Percentiles rank a stretch among this genome's conserved stretches.
Conservation (phyloP, 1,284 basidiomycete species). For the Porodaedalea pini region DNA sequence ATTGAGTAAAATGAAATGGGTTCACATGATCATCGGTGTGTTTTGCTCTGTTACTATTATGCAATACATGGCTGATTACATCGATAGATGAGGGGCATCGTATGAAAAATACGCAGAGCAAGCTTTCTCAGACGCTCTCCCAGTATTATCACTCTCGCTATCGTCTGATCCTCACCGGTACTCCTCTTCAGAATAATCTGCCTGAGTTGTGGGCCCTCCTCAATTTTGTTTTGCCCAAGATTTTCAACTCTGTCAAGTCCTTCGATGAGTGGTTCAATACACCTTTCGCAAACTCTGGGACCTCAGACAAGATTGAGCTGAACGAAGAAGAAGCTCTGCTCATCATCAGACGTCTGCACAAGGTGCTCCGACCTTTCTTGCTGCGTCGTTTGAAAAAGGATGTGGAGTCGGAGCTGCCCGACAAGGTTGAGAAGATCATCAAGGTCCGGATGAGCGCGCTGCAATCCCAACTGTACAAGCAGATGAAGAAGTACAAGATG, state of each 20-base stretch:
- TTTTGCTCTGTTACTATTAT: constrained; percentile 18
- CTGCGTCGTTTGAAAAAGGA: constrained; percentile 97
- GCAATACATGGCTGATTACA: constrained; percentile 10
- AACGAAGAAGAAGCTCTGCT: constrained; percentile 99
- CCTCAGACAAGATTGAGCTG: constrained; percentile 95
- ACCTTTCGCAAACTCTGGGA: constrained; percentile 96
- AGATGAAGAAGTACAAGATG: constrained; percentile 98
- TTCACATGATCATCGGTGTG: constrained; percentile 95
- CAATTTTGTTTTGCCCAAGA: constrained; percentile 97
- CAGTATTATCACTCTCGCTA: constrained; percentile 92
- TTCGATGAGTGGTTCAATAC: constrained; percentile 99
- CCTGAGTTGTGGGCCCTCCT: constrained; percentile 98
- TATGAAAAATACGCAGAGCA: constrained; percentile 99
- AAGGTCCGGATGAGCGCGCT: constrained; percentile 96
- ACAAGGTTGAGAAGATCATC: constrained; percentile 99
- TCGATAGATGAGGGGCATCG: constrained; percentile 91
- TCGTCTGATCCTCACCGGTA: constrained; percentile 96
- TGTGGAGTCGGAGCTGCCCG: constrained; percentile 95
- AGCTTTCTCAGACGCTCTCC: constrained; percentile 90
- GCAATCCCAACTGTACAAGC: constrained; percentile 94
- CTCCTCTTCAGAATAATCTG: constrained; percentile 97
- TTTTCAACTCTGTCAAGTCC: constrained; percentile 99
- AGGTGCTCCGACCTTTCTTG: constrained; percentile 97
- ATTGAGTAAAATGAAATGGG: constrained; percentile 92
- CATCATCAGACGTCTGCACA: constrained; percentile 97